Conservation (phyloP, 202 grass and related monocot species). For the Musa balbisiana region DNA sequence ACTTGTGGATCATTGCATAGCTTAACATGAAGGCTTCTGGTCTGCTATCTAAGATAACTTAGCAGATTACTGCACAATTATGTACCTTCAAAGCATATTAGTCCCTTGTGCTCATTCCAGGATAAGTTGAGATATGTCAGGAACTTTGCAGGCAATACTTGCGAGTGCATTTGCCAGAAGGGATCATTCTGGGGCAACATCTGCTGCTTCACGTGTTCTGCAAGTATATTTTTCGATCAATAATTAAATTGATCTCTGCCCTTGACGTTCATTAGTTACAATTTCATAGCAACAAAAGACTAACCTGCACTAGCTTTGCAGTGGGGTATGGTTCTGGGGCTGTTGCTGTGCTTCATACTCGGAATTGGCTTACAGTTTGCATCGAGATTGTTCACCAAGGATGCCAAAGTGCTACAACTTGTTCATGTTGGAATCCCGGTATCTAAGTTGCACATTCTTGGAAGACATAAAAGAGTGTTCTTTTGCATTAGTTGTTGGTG, state of each 20-base stretch:
- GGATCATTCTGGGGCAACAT: slow-evolving; percentile 48
- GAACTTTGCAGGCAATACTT: slow-evolving; percentile 63
- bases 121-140: neutral
- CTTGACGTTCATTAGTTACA: neutral
- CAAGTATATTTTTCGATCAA: slow-evolving; percentile 39
- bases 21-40: neutral
- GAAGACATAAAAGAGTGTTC: neutral
- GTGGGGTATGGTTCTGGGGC: slow-evolving; percentile 63
- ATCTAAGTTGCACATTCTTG: slow-evolving; percentile 10
- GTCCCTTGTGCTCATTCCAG: neutral
- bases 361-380: slow-evolving; percentile 55
- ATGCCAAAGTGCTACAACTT: slow-evolving; percentile 53
- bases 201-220: slow-evolving; percentile 64
- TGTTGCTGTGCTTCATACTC: slow-evolving; percentile 52
- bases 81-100: neutral
- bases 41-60: neutral
- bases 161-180: slow-evolving; percentile 82
- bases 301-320: slow-evolving; percentile 23
- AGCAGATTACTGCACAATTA: neutral
- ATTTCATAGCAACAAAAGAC: neutral
- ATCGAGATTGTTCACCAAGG: slow-evolving; percentile 64
- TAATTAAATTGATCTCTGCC: neutral
- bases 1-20: neutral
- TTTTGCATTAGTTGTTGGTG: neutral
- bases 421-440: slow-evolving; percentile 81